These are phyloP conservation scores for Aechmea fasciata DNA, from an alignment of 176 grass and related monocot genomes.

Conservation along the genomic window DNA sequence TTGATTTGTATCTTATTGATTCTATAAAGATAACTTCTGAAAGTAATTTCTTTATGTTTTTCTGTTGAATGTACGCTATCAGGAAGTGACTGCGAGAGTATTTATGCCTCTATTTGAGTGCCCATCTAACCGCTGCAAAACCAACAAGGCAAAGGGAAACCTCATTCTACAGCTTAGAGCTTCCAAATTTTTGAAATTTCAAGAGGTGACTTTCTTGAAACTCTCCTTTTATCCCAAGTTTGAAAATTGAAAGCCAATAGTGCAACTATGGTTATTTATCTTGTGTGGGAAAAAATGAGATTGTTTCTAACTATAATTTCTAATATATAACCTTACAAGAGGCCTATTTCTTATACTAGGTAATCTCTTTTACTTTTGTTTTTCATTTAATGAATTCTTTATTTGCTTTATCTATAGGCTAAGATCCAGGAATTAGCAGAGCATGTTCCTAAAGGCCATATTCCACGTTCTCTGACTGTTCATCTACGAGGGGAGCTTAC, in stretches of 20 bases:
- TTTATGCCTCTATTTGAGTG: slow-evolving; percentile 98
- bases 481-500: slow-evolving; percentile 98
- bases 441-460: slow-evolving; percentile 97
- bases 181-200: slow-evolving; percentile 97
- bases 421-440: slow-evolving; percentile 95
- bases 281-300: too few relatives aligned
- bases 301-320: too few relatives aligned
- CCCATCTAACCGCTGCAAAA: slow-evolving; percentile 76
- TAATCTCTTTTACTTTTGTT: neutral
- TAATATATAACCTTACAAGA: too few relatives aligned
- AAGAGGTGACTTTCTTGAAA: slow-evolving; percentile 51
- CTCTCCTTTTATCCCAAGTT: neutral
- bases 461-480: slow-evolving; percentile 87
- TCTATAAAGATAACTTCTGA: neutral
- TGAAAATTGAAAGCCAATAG: neutral
- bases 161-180: slow-evolving; percentile 88
- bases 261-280: neutral
- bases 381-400: neutral
- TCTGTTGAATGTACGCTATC: slow-evolving; percentile 24
- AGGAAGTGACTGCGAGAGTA: slow-evolving; percentile 96
- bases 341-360: too few relatives aligned
- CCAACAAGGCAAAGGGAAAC: slow-evolving; percentile 95
- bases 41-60: slow-evolving; percentile 6
- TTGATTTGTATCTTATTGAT: neutral
- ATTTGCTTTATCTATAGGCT: slow-evolving; percentile 37